Conservation (phyloP, 129 eudicot species). For the Artemisia tridentata region DNA sequence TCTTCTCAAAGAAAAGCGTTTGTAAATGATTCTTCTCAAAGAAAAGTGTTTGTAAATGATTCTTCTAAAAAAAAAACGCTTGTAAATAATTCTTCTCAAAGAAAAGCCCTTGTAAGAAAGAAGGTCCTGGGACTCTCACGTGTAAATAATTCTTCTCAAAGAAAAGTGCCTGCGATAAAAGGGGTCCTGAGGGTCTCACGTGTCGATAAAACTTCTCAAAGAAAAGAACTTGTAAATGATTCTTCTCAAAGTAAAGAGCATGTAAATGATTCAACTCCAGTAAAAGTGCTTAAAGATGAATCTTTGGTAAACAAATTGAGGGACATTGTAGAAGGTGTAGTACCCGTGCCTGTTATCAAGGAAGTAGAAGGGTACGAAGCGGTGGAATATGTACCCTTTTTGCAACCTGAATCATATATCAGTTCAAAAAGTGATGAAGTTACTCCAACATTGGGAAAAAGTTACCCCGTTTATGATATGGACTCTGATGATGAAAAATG, state of each 20-base stretch:
- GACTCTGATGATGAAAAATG: constrained; percentile 75
- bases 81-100: too few relatives aligned
- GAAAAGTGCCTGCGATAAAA: not conserved
- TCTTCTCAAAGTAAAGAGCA: not conserved
- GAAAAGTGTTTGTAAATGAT: too few relatives aligned
- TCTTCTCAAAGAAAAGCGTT: too few relatives aligned
- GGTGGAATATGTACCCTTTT: constrained; percentile 33
- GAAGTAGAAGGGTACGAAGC: constrained; percentile 43
- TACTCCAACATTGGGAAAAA: constrained; percentile 54
- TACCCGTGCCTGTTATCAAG: constrained; percentile 70
- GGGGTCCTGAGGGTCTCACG: constrained; percentile 14
- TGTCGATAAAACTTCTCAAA: not conserved
- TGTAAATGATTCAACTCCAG: too few relatives aligned
- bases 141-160: not conserved
- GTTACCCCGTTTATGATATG: constrained; percentile 61
- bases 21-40: not conserved
- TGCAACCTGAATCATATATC: constrained; percentile 57
- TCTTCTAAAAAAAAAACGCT: too few relatives aligned
- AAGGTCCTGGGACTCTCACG: constrained; percentile 2
- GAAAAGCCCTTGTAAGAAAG: too few relatives aligned
- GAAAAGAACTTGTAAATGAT: not conserved
- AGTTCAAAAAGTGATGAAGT: constrained; percentile 57
- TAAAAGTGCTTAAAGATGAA: too few relatives aligned
- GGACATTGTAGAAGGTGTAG: constrained; percentile 26
- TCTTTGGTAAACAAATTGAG: not conserved